Conservation (phyloP, 345 rosid genomes). For the Eucalyptus marginata region DNA sequence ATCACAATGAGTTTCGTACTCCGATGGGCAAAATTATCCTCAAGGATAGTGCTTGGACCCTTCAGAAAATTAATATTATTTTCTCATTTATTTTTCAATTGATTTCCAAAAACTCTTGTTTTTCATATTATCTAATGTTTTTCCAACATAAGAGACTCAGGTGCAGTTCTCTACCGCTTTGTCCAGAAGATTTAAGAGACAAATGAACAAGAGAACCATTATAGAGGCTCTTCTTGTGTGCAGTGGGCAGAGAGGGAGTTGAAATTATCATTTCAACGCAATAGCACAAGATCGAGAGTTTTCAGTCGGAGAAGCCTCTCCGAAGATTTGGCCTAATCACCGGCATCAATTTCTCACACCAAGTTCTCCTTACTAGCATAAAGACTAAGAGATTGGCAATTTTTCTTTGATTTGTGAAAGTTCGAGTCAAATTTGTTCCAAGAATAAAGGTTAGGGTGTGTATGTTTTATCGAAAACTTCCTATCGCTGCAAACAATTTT, state of each 20-base stretch:
- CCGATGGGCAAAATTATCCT: too few species aligned
- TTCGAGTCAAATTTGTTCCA: background rate
- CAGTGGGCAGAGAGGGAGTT: background rate
- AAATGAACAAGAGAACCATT: background rate
- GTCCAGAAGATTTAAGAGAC: background rate
- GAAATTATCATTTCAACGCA: background rate
- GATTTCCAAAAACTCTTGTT: too few species aligned
- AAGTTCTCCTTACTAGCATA: background rate
- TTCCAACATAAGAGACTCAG: too few species aligned
- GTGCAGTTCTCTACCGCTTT: background rate
- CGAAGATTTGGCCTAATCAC: background rate
- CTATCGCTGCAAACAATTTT: too few species aligned
- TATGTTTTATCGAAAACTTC: background rate
- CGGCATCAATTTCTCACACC: background rate
- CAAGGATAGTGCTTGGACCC: too few species aligned
- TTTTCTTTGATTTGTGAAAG: too few species aligned
- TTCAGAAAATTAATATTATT: too few species aligned
- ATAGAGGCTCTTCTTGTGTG: background rate
- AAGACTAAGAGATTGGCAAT: background rate
- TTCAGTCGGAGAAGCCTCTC: background rate
- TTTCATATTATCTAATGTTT: too few species aligned
- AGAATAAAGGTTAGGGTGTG: fast-evolving
- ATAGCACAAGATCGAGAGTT: background rate
- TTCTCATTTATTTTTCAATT: too few species aligned
- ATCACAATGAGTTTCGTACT: fast-evolving